phyloP scores from a whole-genome alignment of 352 stramenopile genomes.

The Globisporangium iwayamae region DNA sequence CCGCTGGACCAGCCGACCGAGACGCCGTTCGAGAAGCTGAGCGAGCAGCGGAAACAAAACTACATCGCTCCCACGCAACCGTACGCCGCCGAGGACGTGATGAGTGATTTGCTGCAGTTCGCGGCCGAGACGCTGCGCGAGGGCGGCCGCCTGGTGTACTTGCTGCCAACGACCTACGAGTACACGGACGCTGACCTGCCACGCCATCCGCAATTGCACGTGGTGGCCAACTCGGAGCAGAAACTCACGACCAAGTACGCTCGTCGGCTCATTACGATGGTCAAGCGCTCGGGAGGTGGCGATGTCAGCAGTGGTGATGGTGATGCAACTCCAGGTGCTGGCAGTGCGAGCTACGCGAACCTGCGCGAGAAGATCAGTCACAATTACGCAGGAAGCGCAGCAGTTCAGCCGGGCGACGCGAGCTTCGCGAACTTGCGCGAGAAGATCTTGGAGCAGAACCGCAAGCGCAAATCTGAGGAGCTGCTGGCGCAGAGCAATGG shows the following conservation, averaged over 20 bases:
- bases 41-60: slow-evolving; percentile 81
- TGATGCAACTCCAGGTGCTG: slow-evolving; percentile 7
- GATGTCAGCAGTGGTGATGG: neutral
- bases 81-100: slow-evolving; percentile 96
- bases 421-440: slow-evolving; percentile 73
- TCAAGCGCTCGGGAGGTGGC: slow-evolving; percentile 40
- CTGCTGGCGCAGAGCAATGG: slow-evolving; percentile 4
- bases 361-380: slow-evolving; percentile 63
- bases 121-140: slow-evolving; percentile 67
- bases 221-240: slow-evolving; percentile 82
- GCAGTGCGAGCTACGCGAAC: slow-evolving; percentile 64
- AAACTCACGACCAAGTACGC: slow-evolving; percentile 83
- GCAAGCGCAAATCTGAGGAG: slow-evolving; percentile 60
- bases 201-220: slow-evolving; percentile 57
- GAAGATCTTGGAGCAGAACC: slow-evolving; percentile 49
- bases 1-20: slow-evolving; percentile 18
- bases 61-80: slow-evolving; percentile 95
- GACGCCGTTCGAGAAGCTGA: slow-evolving; percentile 29
- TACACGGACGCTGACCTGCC: slow-evolving; percentile 81
- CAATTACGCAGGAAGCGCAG: slow-evolving; percentile 12
- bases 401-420: slow-evolving; percentile 22
- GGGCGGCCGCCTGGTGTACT: slow-evolving; percentile 81
- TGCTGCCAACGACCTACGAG: slow-evolving; percentile 81
- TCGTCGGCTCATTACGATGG: slow-evolving; percentile 85
- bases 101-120: slow-evolving; percentile 95